Evolutionary conservation across 2,329 filamentous ascomycete genomes (phyloP), one percentile per base, ranked within the genome.

Genomic region (Ramularia endophylla): DNA sequence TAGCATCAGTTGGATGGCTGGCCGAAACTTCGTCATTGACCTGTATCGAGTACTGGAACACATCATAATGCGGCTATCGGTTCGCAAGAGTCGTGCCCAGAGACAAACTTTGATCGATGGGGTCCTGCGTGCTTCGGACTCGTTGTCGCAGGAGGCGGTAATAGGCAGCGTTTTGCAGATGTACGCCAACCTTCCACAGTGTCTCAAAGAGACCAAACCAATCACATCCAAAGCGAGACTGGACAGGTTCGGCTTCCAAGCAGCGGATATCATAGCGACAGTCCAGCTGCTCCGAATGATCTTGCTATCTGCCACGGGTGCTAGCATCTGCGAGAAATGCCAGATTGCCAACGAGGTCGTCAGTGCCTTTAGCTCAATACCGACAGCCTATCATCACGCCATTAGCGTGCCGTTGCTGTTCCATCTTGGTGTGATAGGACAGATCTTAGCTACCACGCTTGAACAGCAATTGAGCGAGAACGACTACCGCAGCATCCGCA

Each of bases 21-120:
- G 74, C 12, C 75, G 72, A 71, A 77, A 77, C 54, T 74, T 74
- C 41, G 73, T 69, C n/a, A 75, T 71, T 0, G 72, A 76, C 48
- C 57, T 77, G 0, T 77, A 76, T 51, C 67, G 72, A 5, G 64
- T 76, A 8, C 57, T 78, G 11, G 74, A 78, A 50, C 71, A 77
- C 19, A 37, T 42, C 30, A 36, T 48, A n/a, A 44, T 44, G 42
- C 36, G 42, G 12, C 32, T 44, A 15, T 36, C 16, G 19, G 25
- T 30, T 36, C 42, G 38, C 15, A 38, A 38, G 8, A 40, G 30
- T 39, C 34, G 36, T 39, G 31, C 36, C 11, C 43, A 46, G 22
- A 20, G 43, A 28, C 35, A 32, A 32, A 46, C 43, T 30, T 27
- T 31, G 8, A 27, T 31, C 12, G 40, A 39, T 13, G 17, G 29